Base-by-base conservation (phyloP, 73 alveolate species). In the Stentor coeruleus region DNA sequence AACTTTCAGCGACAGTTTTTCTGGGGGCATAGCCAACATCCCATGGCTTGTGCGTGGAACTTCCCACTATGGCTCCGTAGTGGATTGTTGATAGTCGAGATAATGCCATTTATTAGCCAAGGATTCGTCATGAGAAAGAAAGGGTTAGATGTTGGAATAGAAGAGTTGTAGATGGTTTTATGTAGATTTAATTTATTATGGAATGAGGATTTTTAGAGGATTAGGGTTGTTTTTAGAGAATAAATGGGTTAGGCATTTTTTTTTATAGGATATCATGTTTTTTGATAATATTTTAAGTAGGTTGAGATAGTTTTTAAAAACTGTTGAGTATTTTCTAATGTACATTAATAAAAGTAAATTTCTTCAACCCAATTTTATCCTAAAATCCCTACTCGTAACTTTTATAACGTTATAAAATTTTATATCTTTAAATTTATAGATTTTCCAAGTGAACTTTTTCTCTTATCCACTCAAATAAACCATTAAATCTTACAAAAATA, bases 21-120 rank as follows among this genome's bases (percentile, higher is more conserved):
- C 40, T 3, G n/a, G 0, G 79, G n/a, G 14, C 14, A 2, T 20
- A 1, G 33, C 79, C 79, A 26, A 28, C 42, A 20, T 20, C 40
- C 40, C n/a, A 31, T 40, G 37, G 40, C 1, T 66, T 66, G 42
- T 20, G 42, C n/a, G 79, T 66, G n/a, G 79, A 66, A 66, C 37
- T 31, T 20, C 39, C 15, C 37, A 66, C 37, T 26, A 66, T 31
- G n/a, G 79, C 79, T 66, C 79, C 79, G 79, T 66, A 66, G 37
- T 66, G 39, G 66, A 6, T 20, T 6, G 6, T 11, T 6, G 28
- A 6, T 49, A 49, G 28, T 49, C 66, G 66, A 49, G 66, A 49
- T 49, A 49, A 49, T 49, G 66, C 66, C 66, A 49, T 49, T 49
- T 49, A 49, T 49, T 49, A 49, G 20, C 66, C 66, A 49, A n/a